Conservation (phyloP, 495 filamentous ascomycete genomes). For the Collariella sp. region DNA sequence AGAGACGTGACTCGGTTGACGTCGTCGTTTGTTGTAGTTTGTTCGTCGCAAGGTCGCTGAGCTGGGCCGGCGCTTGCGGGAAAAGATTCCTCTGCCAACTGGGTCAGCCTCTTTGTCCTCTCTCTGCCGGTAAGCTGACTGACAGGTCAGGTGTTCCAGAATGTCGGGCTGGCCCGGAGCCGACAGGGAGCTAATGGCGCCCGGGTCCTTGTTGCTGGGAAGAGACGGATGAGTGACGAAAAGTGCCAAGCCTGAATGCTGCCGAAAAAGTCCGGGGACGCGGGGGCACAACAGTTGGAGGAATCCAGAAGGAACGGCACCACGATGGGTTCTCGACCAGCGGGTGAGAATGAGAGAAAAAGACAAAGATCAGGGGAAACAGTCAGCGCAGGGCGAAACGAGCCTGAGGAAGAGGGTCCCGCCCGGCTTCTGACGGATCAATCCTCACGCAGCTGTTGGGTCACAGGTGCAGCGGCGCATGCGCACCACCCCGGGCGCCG, state of each 20-base stretch:
- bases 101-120: too few relatives aligned
- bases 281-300: not conserved
- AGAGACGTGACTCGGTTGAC: too few relatives aligned
- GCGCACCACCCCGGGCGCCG: not conserved
- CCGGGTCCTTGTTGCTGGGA: not conserved
- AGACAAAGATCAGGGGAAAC: not conserved
- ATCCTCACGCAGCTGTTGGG: conserved; percentile 17
- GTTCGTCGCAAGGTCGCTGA: too few relatives aligned
- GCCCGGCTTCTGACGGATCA: conserved; percentile 26
- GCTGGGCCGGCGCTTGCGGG: too few relatives aligned
- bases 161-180: conserved; percentile 9
- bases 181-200: not conserved
- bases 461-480: conserved; percentile 21
- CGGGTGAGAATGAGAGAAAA: not conserved
- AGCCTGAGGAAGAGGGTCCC: conserved; percentile 5
- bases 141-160: not conserved
- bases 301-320: too few relatives aligned
- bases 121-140: not conserved
- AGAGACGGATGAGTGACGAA: not conserved
- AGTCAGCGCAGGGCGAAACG: conserved; percentile 4
- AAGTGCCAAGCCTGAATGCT: not conserved
- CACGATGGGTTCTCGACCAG: too few relatives aligned
- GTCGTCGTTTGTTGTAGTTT: too few relatives aligned
- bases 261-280: not conserved
- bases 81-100: too few relatives aligned